A percentile compares a stretch with the other conserved stretches of the same genome.
Evolutionary conservation across 2,329 filamentous ascomycete species (phyloP).

Genomic region (Bipolaris sorokiniana): DNA sequence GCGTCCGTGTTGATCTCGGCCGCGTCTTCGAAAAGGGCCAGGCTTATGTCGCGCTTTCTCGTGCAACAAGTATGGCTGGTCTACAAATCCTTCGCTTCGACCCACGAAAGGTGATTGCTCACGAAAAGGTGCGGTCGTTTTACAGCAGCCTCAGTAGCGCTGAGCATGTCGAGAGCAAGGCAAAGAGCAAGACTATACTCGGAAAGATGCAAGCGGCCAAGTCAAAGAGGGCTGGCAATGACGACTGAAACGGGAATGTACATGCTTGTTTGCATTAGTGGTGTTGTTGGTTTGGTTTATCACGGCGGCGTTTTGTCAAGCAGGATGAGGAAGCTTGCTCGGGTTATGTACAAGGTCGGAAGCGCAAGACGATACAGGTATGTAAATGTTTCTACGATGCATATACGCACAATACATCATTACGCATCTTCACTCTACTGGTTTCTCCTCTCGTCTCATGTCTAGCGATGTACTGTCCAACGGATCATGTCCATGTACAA

Average conservation of each 20-base stretch:
- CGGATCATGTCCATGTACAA: too few species aligned
- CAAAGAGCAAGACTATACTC: conserved; percentile 41
- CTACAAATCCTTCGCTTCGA: conserved; percentile 90
- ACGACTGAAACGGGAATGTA: not conserved
- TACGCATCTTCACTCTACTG: too few species aligned
- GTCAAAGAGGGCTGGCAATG: conserved; percentile 1
- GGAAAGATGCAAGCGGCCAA: conserved; percentile 38
- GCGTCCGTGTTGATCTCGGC: conserved; percentile 92
- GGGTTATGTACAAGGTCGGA: not conserved
- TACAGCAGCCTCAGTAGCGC: conserved; percentile 82
- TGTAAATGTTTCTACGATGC: not conserved
- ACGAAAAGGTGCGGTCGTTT: conserved; percentile 83
- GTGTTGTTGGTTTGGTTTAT: not conserved
- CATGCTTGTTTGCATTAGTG: not conserved
- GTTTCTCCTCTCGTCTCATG: too few species aligned
- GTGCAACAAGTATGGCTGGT: conserved; percentile 85
- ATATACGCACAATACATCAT: not conserved
- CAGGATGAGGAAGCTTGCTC: not conserved
- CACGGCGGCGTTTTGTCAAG: not conserved
- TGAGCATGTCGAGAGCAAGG: conserved; percentile 54
- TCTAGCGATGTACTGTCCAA: too few species aligned
- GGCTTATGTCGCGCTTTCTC: conserved; percentile 93
- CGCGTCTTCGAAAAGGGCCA: conserved; percentile 97
- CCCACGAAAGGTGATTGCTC: conserved; percentile 89
- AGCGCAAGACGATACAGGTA: not conserved